Evolutionary conservation across 495 filamentous ascomycete species (phyloP), one percentile per base, ranked within the genome.

Genomic region (Talaromyces proteolyticus): DNA sequence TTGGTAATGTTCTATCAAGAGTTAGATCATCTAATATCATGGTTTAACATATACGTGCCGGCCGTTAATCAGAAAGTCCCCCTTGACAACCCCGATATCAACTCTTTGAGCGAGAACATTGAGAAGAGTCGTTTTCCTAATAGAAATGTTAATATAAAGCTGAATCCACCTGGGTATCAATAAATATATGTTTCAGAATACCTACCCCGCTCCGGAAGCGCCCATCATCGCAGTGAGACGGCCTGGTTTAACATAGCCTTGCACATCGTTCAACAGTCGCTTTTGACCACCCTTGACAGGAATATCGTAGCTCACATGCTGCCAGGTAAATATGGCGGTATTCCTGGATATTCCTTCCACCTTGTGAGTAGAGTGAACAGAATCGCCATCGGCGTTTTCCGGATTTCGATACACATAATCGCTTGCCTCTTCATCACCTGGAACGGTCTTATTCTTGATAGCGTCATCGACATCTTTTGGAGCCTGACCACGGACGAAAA

Each of bases 301-400:
- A 38, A 91, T 86, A 1, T 73, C 82, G 56, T 93, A 95, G 58
- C 81, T 84, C 36, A 95, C 79, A 52, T 86, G 70, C 53, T 87
- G 81, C 82, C 84, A 94, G 0, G 88, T 92, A 54, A 94, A 84
- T 21, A 94, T 62, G 1, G 77, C 74, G 11, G 79, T 78, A 43
- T 81, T 85, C 50, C 70, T 72, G 2, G 78, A 78, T 44, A 86
- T 73, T 7, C 62, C 66, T 40, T 67, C 59, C 3, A 73, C 66
- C 5, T 59, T 51, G 6, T 62, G 46, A 3, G 53, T 54, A 8
- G 55, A 49, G 20, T 61, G 48, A 14, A 59, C 60, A 0, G 54
- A 53, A 0, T 64, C 62, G 2, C 69, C 56, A 12, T 59, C 50
- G 3, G 53, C 24, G 6, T 54, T 8, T 7, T 63, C 66, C 19